Evolutionary conservation across 306 rosid genomes (phyloP), one percentile per base, ranked within the genome.

Genomic region (Spatholobus suberectus): DNA sequence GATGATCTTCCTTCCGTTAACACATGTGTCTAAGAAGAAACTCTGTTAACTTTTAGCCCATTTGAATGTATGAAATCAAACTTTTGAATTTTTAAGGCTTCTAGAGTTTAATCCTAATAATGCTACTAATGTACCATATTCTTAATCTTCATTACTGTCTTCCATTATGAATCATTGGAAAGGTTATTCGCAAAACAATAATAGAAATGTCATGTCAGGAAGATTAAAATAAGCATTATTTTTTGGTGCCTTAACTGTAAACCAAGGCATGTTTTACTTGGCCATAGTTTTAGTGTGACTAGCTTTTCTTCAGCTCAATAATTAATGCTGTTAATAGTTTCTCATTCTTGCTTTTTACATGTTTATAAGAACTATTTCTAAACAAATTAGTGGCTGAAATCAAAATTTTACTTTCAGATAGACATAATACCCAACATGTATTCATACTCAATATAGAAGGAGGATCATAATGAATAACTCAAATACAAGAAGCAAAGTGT

Each of bases 381-480:
- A 44, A 44, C 55, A 58, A 57, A 46, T 58, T 52, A 8, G 12
- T 35, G 74, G 77, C 54, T 58, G 81, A 86, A 79, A 78, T 78
- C 21, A 63, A 46, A 51, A 75, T 78, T 24, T 65, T 61, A 67
- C 51, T 54, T 46, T 73, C 87, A 67, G 79, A 63, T 4, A 46
- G 24, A 82, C 57, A 41, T 41, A 84, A 32, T 63, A 71, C 52
- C 13, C 52, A 51, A 66, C 41, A 79, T 71, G 40, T 72, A 38
- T n/a, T 58, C 62, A 75, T 21, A 23, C 21, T 51, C 69, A 29
- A 55, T 51, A 61, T n/a, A 77, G 51, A 79, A 78, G 71, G 67
- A 77, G 65, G 44, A 34, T 75, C 78, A 80, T 27, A 41, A 59
- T 40, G 57, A 38, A 59, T 18, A 17, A 17, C 62, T 65, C 78